Evolutionary conservation across 805 yeast species (phyloP).

Genomic region (Pichia californica): DNA sequence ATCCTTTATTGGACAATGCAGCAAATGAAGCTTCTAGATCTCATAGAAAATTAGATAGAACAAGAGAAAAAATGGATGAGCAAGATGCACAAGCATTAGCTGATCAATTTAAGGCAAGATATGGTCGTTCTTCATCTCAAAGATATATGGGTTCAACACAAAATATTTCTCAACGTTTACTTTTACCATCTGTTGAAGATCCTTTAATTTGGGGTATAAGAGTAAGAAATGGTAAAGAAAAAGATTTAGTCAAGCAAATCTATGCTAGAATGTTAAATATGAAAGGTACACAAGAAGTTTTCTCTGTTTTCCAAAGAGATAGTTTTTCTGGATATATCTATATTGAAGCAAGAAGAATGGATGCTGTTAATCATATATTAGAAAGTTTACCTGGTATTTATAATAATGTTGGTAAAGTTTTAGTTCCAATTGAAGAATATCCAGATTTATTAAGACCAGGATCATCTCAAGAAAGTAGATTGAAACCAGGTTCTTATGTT

Average conservation of each 20-base stretch:
- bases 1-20: constrained; percentile 36
- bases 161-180: constrained; percentile 84
- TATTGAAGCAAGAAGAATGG: constrained; percentile 88
- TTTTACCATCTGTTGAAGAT: constrained; percentile 92
- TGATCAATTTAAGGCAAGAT: constrained; percentile 83
- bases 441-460: constrained; percentile 89
- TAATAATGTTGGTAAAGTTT: constrained; percentile 47
- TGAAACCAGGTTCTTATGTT: constrained; percentile 89
- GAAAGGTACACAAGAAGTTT: constrained; percentile 73
- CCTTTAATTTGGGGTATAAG: constrained; percentile 95
- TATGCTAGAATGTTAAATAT: constrained; percentile 79
- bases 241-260: constrained; percentile 78
- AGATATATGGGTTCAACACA: constrained; percentile 81
- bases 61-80: constrained; percentile 76
- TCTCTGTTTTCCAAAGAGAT: constrained; percentile 90
- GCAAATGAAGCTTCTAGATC: constrained; percentile 56
- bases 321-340: constrained; percentile 87
- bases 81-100: constrained; percentile 95
- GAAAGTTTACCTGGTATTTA: constrained; percentile 87
- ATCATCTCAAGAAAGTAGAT: constrained; percentile 78
- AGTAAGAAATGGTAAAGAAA: constrained; percentile 89
- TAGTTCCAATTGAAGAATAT: constrained; percentile 93
- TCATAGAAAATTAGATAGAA: constrained; percentile 85
- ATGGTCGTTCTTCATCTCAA: constrained; percentile 76
- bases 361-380: constrained; percentile 84